These are phyloP conservation scores for Hanseniaspora valbyensis DNA, from an alignment of 805 yeast species.

Conservation along the genomic window DNA sequence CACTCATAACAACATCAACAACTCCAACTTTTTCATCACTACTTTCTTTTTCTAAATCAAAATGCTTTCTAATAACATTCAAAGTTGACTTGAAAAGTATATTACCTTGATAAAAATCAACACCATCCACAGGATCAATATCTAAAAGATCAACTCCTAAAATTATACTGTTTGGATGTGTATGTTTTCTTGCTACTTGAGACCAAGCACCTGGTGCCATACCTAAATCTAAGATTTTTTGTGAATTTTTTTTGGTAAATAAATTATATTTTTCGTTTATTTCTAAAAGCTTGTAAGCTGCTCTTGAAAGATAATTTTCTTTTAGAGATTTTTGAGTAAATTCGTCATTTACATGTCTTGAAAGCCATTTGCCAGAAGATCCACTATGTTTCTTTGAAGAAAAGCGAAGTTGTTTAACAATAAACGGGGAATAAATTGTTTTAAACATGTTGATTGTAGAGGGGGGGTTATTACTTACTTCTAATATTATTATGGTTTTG, in stretches of 20 bases:
- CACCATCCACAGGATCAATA: conserved; percentile 70
- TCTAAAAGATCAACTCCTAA: conserved; percentile 78
- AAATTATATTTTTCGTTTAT: conserved; percentile 54
- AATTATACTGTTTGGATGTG: conserved; percentile 42
- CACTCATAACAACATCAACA: conserved; percentile 63
- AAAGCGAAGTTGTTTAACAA: neutral
- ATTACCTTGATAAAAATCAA: conserved; percentile 74
- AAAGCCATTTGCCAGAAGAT: conserved; percentile 64
- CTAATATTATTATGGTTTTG: too few species aligned
- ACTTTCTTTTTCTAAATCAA: conserved; percentile 27
- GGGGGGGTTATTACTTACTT: too few species aligned
- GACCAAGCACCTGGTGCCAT: conserved; percentile 96
- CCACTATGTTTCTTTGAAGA: neutral
- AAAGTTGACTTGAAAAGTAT: conserved; percentile 63
- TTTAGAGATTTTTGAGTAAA: conserved; percentile 57
- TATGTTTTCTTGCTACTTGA: conserved; percentile 58
- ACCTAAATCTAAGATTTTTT: conserved; percentile 73
- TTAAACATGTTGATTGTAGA: neutral
- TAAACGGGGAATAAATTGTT: neutral
- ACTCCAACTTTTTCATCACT: conserved; percentile 26
- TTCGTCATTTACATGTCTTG: conserved; percentile 54
- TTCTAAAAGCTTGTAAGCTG: conserved; percentile 79
- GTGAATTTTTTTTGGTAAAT: conserved; percentile 37
- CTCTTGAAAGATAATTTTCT: conserved; percentile 62
- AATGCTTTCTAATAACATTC: conserved; percentile 40